Base-by-base conservation (phyloP, 2,329 filamentous ascomycete genomes). In the Phialemonium atrogriseum region DNA sequence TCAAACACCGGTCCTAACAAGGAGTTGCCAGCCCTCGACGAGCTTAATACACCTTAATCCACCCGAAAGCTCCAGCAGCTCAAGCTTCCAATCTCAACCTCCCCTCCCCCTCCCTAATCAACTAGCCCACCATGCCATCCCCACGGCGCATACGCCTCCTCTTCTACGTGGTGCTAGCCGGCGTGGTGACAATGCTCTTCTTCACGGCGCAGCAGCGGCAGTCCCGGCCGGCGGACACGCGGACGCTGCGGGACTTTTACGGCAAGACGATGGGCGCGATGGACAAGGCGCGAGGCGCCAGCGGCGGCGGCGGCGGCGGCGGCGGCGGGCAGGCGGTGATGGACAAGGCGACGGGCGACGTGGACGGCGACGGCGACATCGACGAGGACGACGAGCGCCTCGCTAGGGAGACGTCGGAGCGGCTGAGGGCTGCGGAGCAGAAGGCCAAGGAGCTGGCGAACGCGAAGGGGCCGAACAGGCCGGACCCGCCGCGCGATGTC, bases 161-260 rank as follows among this genome's bases (percentile, higher is more conserved):
- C 34, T 62, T 74, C 41, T 63, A 88, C 47, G 64, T 80, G 35
- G 65, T 78, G 34, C 45, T 87, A 44, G 65, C 77, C 42, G 64
- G 73, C 37, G 58, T 89, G 37, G 59, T 89, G 44, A 67, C 79
- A 27, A 61, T 81, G 33, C 64, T 93, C 44, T 86, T 89, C 63
- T 79, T 85, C 52, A 80, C 79, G 13, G 71, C 70, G n/a, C 68
- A 68, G 29, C 60, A 72, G 32, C 66, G 70, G 35, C 61, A 69
- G 30, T 63, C 65, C 20, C 55, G 60, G 38, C 62, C 62, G 28
- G 66, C 58, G 25, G 66, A 69, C 45, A 44, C 47, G 18, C 54
- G 50, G 30, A 56, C 59, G 21, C 46, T 66, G 3, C 60, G 66
- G 25, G 73, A 73, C 46, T 79, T 79, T 44, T 77, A 77, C 57